Evolutionary conservation across 2,329 filamentous ascomycete species (phyloP), one percentile per base, ranked within the genome.

Genomic region (Paraphoma sp.): DNA sequence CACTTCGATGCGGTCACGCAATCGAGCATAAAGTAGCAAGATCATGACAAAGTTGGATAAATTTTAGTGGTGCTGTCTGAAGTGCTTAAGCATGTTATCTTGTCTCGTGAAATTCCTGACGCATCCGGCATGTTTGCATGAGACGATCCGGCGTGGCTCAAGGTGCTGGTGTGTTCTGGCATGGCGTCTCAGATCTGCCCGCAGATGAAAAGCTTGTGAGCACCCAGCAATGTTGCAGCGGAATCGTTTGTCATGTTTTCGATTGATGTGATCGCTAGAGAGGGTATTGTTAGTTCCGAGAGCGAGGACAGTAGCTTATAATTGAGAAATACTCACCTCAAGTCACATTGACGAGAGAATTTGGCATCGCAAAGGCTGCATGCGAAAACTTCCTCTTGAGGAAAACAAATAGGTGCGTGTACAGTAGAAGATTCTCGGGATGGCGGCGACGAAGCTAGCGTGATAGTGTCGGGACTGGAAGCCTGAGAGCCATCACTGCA

Each of bases 51-150:
- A n/a, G n/a, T n/a, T n/a, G n/a, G n/a, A n/a, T n/a, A n/a, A n/a
- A n/a, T n/a, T n/a, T n/a, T n/a, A n/a, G n/a, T n/a, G n/a, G n/a
- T n/a, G n/a, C 5, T 31, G 28, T 40, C 31, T 45, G n/a, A 52
- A 8, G 23, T 52, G 43, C 43, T 52, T 52, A 4, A 38, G n/a
- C 17, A 52, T 17, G 23, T 52, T 52, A 29, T 52, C 49, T 38
- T 45, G 40, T 9, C 51, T 23, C 14, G 45, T 49, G 40, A 54
- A 54, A 10, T 14, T 5, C 29, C n/a, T 45, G 7, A 5, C 23
- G 28, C 52, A 54, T 10, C 14, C 46, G 3, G 29, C 17, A 5
- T 16, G n/a, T 9, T 9, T 7, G 17, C 48, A 47, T 33, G 17
- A 10, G 31, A 53, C 33, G 40, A 18, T 11, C 14, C n/a, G 30